These are phyloP conservation scores for Suhomyces chickasaworum DNA, from an alignment of 1,139 yeast species.

Conservation along the genomic window DNA sequence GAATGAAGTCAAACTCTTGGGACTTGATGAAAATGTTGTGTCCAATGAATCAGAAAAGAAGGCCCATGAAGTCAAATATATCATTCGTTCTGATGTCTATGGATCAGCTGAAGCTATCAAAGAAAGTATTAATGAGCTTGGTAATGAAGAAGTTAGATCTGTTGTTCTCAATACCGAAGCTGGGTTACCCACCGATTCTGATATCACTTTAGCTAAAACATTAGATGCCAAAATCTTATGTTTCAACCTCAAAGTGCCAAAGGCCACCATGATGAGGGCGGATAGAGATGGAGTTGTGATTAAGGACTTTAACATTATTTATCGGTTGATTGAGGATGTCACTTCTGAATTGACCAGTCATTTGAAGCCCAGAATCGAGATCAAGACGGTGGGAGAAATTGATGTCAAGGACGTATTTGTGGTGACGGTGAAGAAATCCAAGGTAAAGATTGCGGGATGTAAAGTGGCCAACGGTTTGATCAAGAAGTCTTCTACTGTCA, in stretches of 20 bases:
- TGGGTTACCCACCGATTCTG: slow-evolving; percentile 84
- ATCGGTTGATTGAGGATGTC: slow-evolving; percentile 84
- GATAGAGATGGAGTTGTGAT: slow-evolving; percentile 60
- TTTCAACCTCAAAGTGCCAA: slow-evolving; percentile 74
- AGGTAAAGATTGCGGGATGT: slow-evolving; percentile 81
- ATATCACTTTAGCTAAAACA: slow-evolving; percentile 77
- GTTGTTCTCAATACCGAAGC: slow-evolving; percentile 73
- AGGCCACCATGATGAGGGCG: slow-evolving; percentile 64
- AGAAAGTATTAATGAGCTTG: slow-evolving; percentile 78
- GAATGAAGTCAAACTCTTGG: slow-evolving; percentile 58
- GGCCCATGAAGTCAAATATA: slow-evolving; percentile 51
- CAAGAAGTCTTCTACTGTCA: slow-evolving; percentile 59
- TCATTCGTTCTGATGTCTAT: slow-evolving; percentile 87
- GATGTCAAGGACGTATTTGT: slow-evolving; percentile 72
- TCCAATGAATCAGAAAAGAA: slow-evolving; percentile 33
- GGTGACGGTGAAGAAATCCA: slow-evolving; percentile 53
- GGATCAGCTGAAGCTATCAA: slow-evolving; percentile 64
- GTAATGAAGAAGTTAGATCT: slow-evolving; percentile 81
- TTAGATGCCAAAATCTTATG: slow-evolving; percentile 74
- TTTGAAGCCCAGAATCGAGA: slow-evolving; percentile 68
- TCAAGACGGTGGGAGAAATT: slow-evolving; percentile 68
- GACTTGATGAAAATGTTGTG: slow-evolving; percentile 50
- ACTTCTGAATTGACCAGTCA: slow-evolving; percentile 61
- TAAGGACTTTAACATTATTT: slow-evolving; percentile 75
- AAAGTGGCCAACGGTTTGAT: slow-evolving; percentile 74